A percentile compares a stretch with the other conserved stretches of the same genome.
These are phyloP conservation scores for Coelastrella sp. DNA, from an alignment of 139 green algal genomes.

Conservation along the genomic window DNA sequence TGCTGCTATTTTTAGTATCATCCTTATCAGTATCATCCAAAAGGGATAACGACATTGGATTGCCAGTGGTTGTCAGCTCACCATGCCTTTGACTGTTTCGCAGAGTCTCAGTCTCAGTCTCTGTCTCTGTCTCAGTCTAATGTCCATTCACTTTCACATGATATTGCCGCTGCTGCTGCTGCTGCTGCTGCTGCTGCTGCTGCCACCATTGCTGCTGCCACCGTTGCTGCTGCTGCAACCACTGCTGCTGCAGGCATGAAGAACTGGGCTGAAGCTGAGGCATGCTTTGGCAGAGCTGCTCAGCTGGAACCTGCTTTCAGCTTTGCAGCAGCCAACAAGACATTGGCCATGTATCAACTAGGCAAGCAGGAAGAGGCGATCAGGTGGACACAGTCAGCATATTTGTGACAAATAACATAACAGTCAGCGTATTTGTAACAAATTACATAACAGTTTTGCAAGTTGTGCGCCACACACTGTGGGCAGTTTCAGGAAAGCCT, in stretches of 20 bases:
- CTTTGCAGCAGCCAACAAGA: slow-evolving; percentile 86
- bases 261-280: slow-evolving; percentile 65
- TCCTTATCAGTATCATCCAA: no score
- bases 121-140: no score
- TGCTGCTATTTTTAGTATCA: no score
- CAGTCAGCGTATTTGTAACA: no score
- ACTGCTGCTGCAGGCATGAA: slow-evolving; percentile 47
- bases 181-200: not conserved
- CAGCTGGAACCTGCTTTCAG: slow-evolving; percentile 80
- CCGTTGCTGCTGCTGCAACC: not conserved
- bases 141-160: no score
- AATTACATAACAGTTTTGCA: no score
- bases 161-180: no score
- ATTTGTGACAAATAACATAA: not conserved
- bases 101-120: no score
- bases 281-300: slow-evolving; percentile 74
- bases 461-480: not conserved
- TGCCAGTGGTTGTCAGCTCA: no score
- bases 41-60: no score
- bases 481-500: not conserved
- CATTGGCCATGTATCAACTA: slow-evolving; percentile 80
- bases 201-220: not conserved
- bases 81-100: no score
- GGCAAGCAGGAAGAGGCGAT: slow-evolving; percentile 68
- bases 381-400: slow-evolving; percentile 19